Evolutionary conservation across 805 yeast species (phyloP), one percentile per base, ranked within the genome.

Genomic region (Candida multigemmis): DNA sequence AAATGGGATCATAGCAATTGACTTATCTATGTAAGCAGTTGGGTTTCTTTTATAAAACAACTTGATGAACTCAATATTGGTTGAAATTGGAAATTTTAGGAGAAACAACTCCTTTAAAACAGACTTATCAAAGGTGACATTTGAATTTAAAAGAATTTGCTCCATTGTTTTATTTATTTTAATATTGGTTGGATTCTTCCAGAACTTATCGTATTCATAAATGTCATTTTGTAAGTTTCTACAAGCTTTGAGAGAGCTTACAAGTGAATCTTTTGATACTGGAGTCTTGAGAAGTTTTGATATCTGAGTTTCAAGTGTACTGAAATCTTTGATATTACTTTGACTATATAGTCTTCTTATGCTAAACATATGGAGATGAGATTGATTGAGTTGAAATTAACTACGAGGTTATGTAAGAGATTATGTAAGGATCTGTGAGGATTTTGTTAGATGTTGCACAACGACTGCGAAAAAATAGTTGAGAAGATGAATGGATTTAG

Each of bases 1-100:
- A 34, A 80, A 69, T 3, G 86, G 81, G n/a, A 79, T 65, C 56
- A 76, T 58, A 3, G 78, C 74, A 1, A 53, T 42, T 1, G 50
- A 45, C 25, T 51, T 48, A 7, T 53, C 56, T 7, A 74, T 56
- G 19, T 29, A 28, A 1, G 29, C 31, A 7, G 33, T 24, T 3
- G 61, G 56, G 16, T 51, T 42, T 11, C 46, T 39, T 23, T 38
- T 22, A 24, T 48, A 48, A 33, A 37, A 58, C n/a, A 33, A 19
- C 26, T 40, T 36, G 10, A 58, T 46, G 16, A 57, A 34, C 7
- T 38, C 31, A n/a, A 59, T 35, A 27, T 50, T 53, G 11, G 52
- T 45, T 3, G 30, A 18, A 5, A 50, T 36, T 2, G 66, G 60
- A 14, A 62, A 45, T 22, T 53, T 48, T 30, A 61, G 38, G 11